Base-by-base conservation (phyloP, 352 stramenopile genomes). In the Globisporangium barbulae region DNA sequence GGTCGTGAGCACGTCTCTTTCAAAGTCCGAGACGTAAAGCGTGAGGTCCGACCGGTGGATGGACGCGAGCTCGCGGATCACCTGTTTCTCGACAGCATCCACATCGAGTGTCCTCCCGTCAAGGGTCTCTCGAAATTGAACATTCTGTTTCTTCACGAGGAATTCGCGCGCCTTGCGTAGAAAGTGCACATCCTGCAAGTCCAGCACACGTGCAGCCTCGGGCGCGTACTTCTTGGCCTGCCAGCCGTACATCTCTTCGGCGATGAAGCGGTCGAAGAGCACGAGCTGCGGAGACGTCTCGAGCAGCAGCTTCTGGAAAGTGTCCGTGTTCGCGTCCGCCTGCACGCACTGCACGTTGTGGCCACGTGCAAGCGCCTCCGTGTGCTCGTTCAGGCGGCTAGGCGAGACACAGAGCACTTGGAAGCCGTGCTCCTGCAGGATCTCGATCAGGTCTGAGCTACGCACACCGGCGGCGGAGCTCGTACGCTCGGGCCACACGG, bases 131-230 rank as follows among this genome's bases (percentile, higher is more conserved):
- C 68, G 54, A 53, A 90, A 81, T 0, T 64, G 45, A 12, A 72
- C 68, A 58, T 69, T 47, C 2, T 67, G 70, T 54, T 91, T 91
- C 53, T 82, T 86, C 12, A 97, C 82, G 12, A 91, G 67, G 52
- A 75, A 68, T 70, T 98, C 89, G 37, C 93, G 83, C n/a, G 78
- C 76, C 7, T 82, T 74, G 8, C 94, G 79, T 31, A 98, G 62
- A 45, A 96, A 96, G 65, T 98, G 93, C 28, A 98, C 73, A 65
- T 98, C 94, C 70, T 98, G 94, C 56, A 98, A 81, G 57, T 98
- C 94, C 5, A 98, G 62, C 15, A 98, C 79, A 22, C 89, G 78
- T 19, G 94, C 61, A 1, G 88, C 82, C n/a, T 88, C 62, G 2
- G 90, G 89, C n/a, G 80, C 80, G 59, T 89, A 91, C 64, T 89